Percentiles rank a stretch among this genome's conserved stretches.
Conservation (phyloP, 306 rosid genomes). For the Cicer chorassanicum region DNA sequence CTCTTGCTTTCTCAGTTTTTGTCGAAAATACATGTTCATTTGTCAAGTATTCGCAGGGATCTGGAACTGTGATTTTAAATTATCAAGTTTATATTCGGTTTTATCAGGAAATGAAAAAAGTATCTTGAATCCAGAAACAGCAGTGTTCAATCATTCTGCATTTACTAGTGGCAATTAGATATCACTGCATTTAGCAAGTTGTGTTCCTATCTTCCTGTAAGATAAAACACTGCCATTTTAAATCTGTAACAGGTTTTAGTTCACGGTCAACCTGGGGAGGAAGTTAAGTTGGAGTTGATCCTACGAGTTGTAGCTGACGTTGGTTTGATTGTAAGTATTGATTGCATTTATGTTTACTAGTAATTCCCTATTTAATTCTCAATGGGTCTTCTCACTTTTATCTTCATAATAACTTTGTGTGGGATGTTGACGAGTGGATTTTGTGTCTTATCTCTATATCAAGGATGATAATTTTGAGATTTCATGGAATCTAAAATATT, state of each 20-base stretch:
- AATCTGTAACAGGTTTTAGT: slow-evolving; percentile 67
- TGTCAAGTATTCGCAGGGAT: slow-evolving; percentile 5
- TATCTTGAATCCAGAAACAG: slow-evolving; percentile 27
- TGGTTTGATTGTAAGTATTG: slow-evolving; percentile 67
- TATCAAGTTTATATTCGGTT: not conserved
- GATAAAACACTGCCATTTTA: slow-evolving; percentile 33
- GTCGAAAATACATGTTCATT: slow-evolving; percentile 16
- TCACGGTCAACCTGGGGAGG: slow-evolving; percentile 93
- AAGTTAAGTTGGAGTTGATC: slow-evolving; percentile 91
- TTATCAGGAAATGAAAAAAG: slow-evolving; percentile 14
- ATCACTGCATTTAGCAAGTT: slow-evolving; percentile 30
- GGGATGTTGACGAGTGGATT: slow-evolving; percentile 12
- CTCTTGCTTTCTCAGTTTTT: slow-evolving; percentile 18
- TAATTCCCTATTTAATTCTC: slow-evolving; percentile 18
- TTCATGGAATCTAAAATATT: slow-evolving; percentile 34
- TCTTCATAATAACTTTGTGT: slow-evolving; percentile 20
- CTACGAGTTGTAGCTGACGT: slow-evolving; percentile 96
- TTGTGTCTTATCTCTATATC: slow-evolving; percentile 5
- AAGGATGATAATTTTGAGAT: slow-evolving; percentile 39
- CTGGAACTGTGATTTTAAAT: slow-evolving; percentile 1
- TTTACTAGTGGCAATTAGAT: not conserved
- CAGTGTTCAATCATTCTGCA: slow-evolving; percentile 19
- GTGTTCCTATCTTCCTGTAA: slow-evolving; percentile 16
- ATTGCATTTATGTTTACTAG: slow-evolving; percentile 21
- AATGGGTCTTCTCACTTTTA: not conserved